These are phyloP conservation scores for Blastobotrys peoriensis DNA, from an alignment of 805 yeast species.

Conservation along the genomic window DNA sequence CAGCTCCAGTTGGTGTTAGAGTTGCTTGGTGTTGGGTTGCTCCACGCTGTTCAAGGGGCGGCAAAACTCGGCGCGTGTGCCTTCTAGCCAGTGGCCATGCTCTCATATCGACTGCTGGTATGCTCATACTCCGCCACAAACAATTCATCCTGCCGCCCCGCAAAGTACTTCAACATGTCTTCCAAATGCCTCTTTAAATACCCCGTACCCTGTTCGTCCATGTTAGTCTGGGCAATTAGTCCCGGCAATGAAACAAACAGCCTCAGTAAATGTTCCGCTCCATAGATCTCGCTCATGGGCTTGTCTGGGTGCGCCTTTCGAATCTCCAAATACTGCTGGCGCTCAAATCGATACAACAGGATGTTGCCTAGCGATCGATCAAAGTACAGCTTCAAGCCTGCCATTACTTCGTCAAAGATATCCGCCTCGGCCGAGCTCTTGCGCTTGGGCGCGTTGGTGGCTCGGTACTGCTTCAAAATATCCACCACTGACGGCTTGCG, in stretches of 20 bases:
- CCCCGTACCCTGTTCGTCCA: constrained; percentile 69
- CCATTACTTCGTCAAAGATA: constrained; percentile 58
- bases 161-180: constrained; percentile 47
- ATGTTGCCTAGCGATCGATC: constrained; percentile 64
- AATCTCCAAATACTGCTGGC: constrained; percentile 61
- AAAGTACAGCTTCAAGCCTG: constrained; percentile 69
- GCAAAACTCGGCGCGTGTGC: too few species aligned
- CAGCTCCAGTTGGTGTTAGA: too few species aligned
- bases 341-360: constrained; percentile 67
- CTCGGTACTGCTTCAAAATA: constrained; percentile 50
- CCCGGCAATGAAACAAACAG: constrained; percentile 77
- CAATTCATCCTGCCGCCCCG: constrained; percentile 35
- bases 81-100: constrained; percentile 22
- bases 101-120: constrained; percentile 45
- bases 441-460: constrained; percentile 20
- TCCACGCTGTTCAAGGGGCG: too few species aligned
- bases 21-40: neutral
- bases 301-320: constrained; percentile 32
- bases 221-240: constrained; percentile 65
- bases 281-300: constrained; percentile 51
- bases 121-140: constrained; percentile 44
- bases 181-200: constrained; percentile 51
- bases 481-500: constrained; percentile 45
- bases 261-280: constrained; percentile 76
- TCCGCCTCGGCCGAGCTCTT: constrained; percentile 37